Base-by-base conservation (phyloP, 225 moss, liverwort and hornwort species). In the Sphagnum contortum region DNA sequence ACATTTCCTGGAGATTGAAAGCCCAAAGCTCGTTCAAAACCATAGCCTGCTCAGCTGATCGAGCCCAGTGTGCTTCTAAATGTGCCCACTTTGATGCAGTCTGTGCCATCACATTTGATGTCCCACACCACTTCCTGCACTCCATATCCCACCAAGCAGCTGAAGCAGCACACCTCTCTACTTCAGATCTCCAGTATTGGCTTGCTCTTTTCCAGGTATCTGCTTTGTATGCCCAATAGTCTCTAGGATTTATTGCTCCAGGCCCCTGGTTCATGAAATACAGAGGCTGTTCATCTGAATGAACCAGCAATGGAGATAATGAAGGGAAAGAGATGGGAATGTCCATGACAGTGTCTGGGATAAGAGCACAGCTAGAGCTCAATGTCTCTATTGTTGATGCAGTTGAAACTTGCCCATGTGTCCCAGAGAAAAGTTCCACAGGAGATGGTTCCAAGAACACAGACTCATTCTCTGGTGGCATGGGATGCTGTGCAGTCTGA, bases 11-110 rank as follows among this genome's bases (percentile, higher is more conserved):
- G 50, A 68, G 57, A 9, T 68, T 57, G 7, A 49, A 68, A 7
- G 57, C 67, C 67, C 67, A 68, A 57, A 68, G 67, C 67, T 68
- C 59, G 48, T 68, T 68, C 4, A 57, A 57, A 6, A 58, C 48
- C 48, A 57, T 57, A 12, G 57, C 48, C 8, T 48, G 49, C 57
- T 68, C 67, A 48, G 67, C 29, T 50, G 67, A 68, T 14, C 49
- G 57, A 49, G 57, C 9, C 57, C 57, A 68, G 49, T 68, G 48
- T 48, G 67, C 56, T 68, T 59, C 67, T 8, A 58, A 47, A 49
- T 59, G 57, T 49, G 58, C 57, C 58, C 67, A 59, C 45, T 9
- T 57, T 2, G 3, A 14, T 48, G 67, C 67, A 49, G 5, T 57
- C 5, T 9, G 49, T 12, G 59, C 49, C 67, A 68, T 68, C 48